Conservation (phyloP, 1,284 basidiomycete species). For the Leccinum solheimii region DNA sequence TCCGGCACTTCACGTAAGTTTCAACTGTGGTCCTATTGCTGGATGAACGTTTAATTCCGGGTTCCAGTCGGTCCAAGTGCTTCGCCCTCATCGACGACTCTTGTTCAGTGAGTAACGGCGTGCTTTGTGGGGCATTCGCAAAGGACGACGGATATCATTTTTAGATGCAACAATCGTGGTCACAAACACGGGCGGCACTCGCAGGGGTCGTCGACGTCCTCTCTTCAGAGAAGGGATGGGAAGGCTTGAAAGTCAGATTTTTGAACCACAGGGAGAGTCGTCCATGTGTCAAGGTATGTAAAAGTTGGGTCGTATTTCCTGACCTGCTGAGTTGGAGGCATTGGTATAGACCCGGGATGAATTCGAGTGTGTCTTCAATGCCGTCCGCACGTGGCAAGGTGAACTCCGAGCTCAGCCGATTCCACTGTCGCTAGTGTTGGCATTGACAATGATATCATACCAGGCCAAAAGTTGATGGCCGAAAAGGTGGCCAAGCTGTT, state of each 20-base stretch:
- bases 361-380: conserved; percentile 25
- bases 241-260: conserved; percentile 25
- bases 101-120: conserved; percentile 17
- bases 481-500: conserved; percentile 23
- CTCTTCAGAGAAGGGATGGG: conserved; percentile 18
- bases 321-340: background rate
- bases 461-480: conserved; percentile 22
- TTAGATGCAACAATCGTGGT: conserved; percentile 27
- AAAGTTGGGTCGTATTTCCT: background rate
- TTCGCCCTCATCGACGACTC: conserved; percentile 30
- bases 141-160: background rate
- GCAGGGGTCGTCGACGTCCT: conserved; percentile 17
- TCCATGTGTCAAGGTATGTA: conserved; percentile 17
- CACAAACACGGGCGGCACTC: conserved; percentile 25
- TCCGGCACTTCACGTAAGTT: conserved; percentile 20
- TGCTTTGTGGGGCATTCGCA: background rate
- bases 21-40: background rate
- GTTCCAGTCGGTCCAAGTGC: conserved; percentile 23
- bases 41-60: background rate
- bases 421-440: background rate
- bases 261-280: conserved; percentile 11
- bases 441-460: background rate
- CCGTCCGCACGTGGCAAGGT: conserved; percentile 26
- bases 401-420: background rate
- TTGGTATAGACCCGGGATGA: conserved; percentile 18